These are phyloP conservation scores for Pseudomonodictys pantanalensis DNA, from an alignment of 495 filamentous ascomycete genomes.

Conservation along the genomic window DNA sequence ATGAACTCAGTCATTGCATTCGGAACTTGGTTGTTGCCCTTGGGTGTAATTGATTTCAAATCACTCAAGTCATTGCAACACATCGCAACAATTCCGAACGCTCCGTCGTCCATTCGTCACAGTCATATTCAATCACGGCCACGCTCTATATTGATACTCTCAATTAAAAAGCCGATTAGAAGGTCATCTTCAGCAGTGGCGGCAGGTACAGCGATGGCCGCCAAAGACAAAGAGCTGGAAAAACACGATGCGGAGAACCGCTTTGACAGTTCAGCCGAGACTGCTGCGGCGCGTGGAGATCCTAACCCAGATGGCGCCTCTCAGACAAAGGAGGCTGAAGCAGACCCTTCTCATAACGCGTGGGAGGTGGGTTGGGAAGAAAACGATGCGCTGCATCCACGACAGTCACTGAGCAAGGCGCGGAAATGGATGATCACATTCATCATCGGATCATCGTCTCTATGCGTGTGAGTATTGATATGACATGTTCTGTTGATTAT, in stretches of 20 bases:
- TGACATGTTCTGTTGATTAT: constrained; percentile 2
- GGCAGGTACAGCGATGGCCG: background rate
- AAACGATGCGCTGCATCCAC: background rate
- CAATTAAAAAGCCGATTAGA: background rate
- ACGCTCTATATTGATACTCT: background rate
- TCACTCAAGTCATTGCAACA: too few relatives aligned
- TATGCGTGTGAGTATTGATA: constrained; percentile 15
- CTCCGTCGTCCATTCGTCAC: background rate
- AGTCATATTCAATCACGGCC: background rate
- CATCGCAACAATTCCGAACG: background rate
- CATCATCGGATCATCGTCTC: constrained; percentile 11
- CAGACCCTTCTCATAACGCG: background rate
- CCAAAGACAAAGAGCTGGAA: background rate
- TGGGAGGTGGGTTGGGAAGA: background rate
- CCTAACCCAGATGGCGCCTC: background rate
- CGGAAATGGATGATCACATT: constrained; percentile 14
- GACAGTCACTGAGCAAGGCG: constrained; percentile 13
- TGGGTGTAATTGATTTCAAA: too few relatives aligned
- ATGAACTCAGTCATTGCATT: background rate
- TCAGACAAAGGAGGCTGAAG: background rate
- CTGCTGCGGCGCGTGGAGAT: background rate
- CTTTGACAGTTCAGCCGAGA: background rate
- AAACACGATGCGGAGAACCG: background rate
- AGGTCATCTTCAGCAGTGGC: background rate
- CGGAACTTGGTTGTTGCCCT: too few relatives aligned